Percentiles rank a stretch among this genome's conserved stretches.
These are phyloP conservation scores for Penicillium riverlandense DNA, from an alignment of 495 filamentous ascomycete genomes.

Conservation along the genomic window DNA sequence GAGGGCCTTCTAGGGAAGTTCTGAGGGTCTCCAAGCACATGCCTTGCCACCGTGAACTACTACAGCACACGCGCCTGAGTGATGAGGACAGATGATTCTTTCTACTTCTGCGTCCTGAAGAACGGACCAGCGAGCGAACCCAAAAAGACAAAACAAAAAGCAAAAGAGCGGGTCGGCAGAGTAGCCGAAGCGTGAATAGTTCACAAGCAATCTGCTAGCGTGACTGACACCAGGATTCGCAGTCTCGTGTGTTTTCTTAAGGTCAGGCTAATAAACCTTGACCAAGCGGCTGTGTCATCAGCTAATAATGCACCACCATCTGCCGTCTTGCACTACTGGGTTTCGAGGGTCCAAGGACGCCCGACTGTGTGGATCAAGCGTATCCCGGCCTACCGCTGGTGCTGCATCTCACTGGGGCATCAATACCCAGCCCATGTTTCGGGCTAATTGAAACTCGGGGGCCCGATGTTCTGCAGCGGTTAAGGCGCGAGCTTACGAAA, in stretches of 20 bases:
- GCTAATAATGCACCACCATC: constrained; percentile 10
- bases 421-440: background rate
- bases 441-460: constrained; percentile 1
- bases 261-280: constrained; percentile 17
- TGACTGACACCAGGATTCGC: background rate
- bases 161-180: constrained; percentile 15
- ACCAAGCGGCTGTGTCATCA: constrained; percentile 13
- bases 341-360: constrained; percentile 17
- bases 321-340: constrained; percentile 13
- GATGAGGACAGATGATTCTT: background rate
- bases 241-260: constrained; percentile 8
- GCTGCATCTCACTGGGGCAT: constrained; percentile 5
- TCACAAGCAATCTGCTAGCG: constrained; percentile 5
- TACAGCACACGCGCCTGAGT: background rate
- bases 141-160: constrained; percentile 4
- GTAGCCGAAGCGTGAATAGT: constrained; percentile 11
- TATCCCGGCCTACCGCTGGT: constrained; percentile 3
- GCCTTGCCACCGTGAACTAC: constrained; percentile 5
- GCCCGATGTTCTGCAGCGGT: constrained; percentile 3
- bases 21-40: background rate
- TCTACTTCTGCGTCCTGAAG: background rate
- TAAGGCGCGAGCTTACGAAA: constrained; percentile 11
- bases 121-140: background rate
- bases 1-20: too few relatives aligned
- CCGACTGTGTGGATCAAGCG: constrained; percentile 18